phyloP scores from a whole-genome alignment of 1,139 yeast genomes.

The Scheffersomyces insectosa region DNA sequence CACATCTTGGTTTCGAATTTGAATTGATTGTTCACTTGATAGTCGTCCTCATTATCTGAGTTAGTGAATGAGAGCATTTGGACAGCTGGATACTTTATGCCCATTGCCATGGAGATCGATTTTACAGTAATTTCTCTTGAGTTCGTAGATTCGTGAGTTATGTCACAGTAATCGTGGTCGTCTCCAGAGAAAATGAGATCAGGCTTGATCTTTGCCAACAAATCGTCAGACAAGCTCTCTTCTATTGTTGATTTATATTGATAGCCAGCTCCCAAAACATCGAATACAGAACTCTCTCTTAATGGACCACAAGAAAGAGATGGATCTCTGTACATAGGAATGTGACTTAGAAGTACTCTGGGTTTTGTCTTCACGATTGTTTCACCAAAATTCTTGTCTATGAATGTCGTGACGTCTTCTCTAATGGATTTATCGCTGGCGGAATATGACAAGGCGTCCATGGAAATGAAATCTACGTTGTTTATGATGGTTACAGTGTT shows the following conservation, averaged over 20 bases:
- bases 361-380: conserved; percentile 22
- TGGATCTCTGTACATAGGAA: conserved; percentile 48
- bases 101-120: conserved; percentile 64
- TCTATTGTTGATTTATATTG: conserved; percentile 55
- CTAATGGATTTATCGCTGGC: conserved; percentile 30
- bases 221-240: conserved; percentile 23
- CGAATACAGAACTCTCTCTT: conserved; percentile 37
- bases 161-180: conserved; percentile 59
- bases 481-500: conserved; percentile 30
- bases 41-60: conserved; percentile 13
- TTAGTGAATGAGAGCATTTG: conserved; percentile 42
- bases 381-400: conserved; percentile 19
- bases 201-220: conserved; percentile 38
- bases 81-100: conserved; percentile 54
- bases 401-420: conserved; percentile 29
- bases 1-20: conserved; percentile 45
- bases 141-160: conserved; percentile 27
- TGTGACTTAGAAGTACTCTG: conserved; percentile 47
- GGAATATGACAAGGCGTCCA: conserved; percentile 49
- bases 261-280: conserved; percentile 36
- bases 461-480: conserved; percentile 46
- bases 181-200: conserved; percentile 50
- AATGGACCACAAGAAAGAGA: conserved; percentile 42
- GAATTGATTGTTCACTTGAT: conserved; percentile 13
- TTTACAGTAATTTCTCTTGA: conserved; percentile 52